Percentiles rank a stretch among this genome's conserved stretches.
Conservation (phyloP, 2,329 filamentous ascomycete genomes). For the Pseudovirgaria hyperparasitica region DNA sequence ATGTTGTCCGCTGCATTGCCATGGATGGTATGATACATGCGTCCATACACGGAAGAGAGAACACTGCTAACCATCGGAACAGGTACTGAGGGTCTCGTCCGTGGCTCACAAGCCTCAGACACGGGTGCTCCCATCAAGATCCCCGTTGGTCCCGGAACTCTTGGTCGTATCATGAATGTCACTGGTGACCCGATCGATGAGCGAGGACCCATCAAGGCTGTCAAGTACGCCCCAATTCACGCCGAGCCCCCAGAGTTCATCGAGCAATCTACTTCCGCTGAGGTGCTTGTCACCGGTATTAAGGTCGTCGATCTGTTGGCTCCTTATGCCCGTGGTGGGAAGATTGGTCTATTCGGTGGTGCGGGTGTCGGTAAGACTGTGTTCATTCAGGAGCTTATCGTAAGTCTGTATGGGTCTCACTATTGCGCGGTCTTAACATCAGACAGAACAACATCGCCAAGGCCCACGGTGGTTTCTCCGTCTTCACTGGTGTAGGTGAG, state of each 20-base stretch:
- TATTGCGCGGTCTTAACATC: constrained; percentile 13
- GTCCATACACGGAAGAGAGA: constrained; percentile 3
- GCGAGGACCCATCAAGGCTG: constrained; percentile 92
- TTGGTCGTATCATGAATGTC: constrained; percentile 99
- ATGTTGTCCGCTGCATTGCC: constrained; percentile 98
- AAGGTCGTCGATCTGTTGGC: constrained; percentile 99
- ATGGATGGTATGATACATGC: constrained; percentile 73
- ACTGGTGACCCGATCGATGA: constrained; percentile 99
- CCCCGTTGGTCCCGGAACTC: constrained; percentile 82
- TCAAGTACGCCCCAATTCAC: constrained; percentile 84
- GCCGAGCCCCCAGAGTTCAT: constrained; percentile 82
- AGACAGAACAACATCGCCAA: constrained; percentile 97
- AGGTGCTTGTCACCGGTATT: constrained; percentile 98
- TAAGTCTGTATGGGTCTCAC: constrained; percentile 26
- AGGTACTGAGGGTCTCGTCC: constrained; percentile 99
- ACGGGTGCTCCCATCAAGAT: constrained; percentile 94
- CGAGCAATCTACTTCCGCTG: constrained; percentile 91
- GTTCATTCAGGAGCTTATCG: constrained; percentile 99
- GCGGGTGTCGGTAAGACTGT: constrained; percentile 99
- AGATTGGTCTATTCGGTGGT: constrained; percentile 99
- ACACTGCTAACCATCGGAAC: constrained; percentile 12
- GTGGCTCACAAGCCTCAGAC: constrained; percentile 73
- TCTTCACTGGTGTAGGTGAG: constrained; percentile 99
- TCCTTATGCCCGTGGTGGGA: constrained; percentile 99
- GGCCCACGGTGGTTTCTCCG: constrained; percentile 99